These are phyloP conservation scores for Stemphylium beticola DNA, from an alignment of 2,329 filamentous ascomycete genomes.

Conservation along the genomic window DNA sequence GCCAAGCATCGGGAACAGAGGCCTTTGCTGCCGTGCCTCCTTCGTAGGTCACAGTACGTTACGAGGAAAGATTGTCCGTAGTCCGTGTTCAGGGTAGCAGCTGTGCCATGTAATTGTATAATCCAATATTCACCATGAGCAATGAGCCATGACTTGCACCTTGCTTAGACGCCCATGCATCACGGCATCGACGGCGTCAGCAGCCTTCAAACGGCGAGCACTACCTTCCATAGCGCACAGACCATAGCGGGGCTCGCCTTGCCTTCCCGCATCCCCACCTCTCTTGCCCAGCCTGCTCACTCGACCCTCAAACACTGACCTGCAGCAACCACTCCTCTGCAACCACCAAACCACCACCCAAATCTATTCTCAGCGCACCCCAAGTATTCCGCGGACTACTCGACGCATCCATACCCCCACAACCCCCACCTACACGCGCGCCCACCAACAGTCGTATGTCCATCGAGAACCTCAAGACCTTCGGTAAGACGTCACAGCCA, in stretches of 20 bases:
- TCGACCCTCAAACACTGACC: slow-evolving; percentile 9
- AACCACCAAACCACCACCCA: slow-evolving; percentile 14
- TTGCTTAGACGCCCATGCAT: background rate
- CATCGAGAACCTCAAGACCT: slow-evolving; percentile 55
- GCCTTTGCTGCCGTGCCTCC: slow-evolving; percentile 56
- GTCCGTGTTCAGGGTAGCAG: slow-evolving; percentile 11
- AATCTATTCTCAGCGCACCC: slow-evolving; percentile 13
- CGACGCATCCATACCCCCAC: slow-evolving; percentile 16
- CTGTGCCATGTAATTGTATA: slow-evolving; percentile 25
- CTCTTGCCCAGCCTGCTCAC: slow-evolving; percentile 21
- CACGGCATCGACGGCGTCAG: background rate
- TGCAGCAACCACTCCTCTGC: slow-evolving; percentile 10
- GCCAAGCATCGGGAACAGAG: slow-evolving; percentile 53
- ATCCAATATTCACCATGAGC: slow-evolving; percentile 5
- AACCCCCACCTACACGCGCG: slow-evolving; percentile 32
- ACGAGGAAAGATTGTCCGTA: background rate
- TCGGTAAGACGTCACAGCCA: slow-evolving; percentile 46
- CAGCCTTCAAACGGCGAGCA: slow-evolving; percentile 7
- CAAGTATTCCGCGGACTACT: slow-evolving; percentile 10
- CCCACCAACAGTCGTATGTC: slow-evolving; percentile 40
- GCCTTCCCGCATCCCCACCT: slow-evolving; percentile 28
- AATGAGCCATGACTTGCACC: background rate
- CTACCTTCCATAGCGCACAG: slow-evolving; percentile 13
- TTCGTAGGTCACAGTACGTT: slow-evolving; percentile 33
- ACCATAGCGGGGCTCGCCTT: slow-evolving; percentile 17